phyloP scores from a whole-genome alignment of 1,284 basidiomycete species.

The Anthracocystis panici-leucophaei region DNA sequence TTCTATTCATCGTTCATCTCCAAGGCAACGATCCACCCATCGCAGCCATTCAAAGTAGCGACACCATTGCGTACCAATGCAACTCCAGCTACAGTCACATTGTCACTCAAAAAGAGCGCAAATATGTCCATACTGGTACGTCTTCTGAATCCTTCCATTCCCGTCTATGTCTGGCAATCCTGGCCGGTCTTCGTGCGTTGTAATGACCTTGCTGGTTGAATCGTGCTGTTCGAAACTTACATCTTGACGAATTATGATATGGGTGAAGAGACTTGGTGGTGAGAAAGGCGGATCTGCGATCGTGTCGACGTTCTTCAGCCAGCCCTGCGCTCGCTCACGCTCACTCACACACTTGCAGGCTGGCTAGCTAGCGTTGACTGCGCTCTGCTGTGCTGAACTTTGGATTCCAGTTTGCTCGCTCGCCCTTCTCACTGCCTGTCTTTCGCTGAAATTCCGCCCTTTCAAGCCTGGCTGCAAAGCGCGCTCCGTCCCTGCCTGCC shows the following conservation, averaged over 20 bases:
- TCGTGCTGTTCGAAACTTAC: conserved; percentile 32
- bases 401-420: background rate
- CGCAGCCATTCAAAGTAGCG: background rate
- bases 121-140: background rate
- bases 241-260: conserved; percentile 51
- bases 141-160: background rate
- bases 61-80: background rate
- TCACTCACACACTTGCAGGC: background rate
- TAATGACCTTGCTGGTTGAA: background rate
- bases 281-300: conserved; percentile 29
- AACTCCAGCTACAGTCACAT: background rate
- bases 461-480: background rate
- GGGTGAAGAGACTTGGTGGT: conserved; percentile 53
- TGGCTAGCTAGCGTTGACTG: background rate
- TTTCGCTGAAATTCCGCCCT: background rate
- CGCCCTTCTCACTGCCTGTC: background rate
- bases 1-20: background rate
- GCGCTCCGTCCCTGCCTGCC: background rate
- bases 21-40: background rate
- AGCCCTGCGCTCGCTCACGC: background rate
- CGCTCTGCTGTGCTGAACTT: conserved; percentile 10
- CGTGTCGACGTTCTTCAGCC: conserved; percentile 35
- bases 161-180: conserved; percentile 2
- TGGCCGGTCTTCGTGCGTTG: background rate
- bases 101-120: background rate